Base-by-base conservation (phyloP, 1,284 basidiomycete species). In the Boletus mariae region DNA sequence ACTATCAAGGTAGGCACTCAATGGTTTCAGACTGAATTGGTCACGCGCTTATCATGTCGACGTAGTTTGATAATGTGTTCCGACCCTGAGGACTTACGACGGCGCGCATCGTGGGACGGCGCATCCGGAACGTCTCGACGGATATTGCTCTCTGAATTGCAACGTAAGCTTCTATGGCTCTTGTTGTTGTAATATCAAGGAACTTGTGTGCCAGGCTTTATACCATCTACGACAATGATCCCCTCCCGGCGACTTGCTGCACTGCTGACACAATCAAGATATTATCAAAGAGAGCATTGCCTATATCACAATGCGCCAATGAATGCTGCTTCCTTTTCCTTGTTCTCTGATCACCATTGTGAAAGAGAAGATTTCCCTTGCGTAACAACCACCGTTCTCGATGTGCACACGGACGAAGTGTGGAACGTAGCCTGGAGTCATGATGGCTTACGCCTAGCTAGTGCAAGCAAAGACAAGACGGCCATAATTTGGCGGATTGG, bases 371-470 rank as follows among this genome's bases (percentile, higher is more conserved):
- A 82, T 38, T 98, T 99, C 74, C 96, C 96, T 11, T 82, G 83
- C 29, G 76, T 87, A 28, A 93, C 90, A 8, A 93, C 92, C 2
- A 86, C 88, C 25, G 86, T 94, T 40, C 75, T 98, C 45, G 80
- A 85, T 40, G 90, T 87, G 31, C 96, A 99, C 71, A 80, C 78
- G 12, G 92, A 98, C 66, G 94, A 99, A 69, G 94, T 99, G 12
- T 99, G 96, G 95, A 85, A 90, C 63, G 73, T 98, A 56, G 88
- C 88, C 66, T 99, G 95, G 92, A 97, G 94, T 69, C 91, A 94
- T 62, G 85, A 89, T 66, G 96, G 97, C 4, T 73, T 73, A 45
- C 85, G 82, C 62, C 78, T 99, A 35, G 97, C 95, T 13, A 94
- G 87, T 57, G 91, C 88, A 34, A 90, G 95, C 55, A 90, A 83